Base-by-base conservation (phyloP, 345 rosid genomes). In the Aquilaria sinensis region DNA sequence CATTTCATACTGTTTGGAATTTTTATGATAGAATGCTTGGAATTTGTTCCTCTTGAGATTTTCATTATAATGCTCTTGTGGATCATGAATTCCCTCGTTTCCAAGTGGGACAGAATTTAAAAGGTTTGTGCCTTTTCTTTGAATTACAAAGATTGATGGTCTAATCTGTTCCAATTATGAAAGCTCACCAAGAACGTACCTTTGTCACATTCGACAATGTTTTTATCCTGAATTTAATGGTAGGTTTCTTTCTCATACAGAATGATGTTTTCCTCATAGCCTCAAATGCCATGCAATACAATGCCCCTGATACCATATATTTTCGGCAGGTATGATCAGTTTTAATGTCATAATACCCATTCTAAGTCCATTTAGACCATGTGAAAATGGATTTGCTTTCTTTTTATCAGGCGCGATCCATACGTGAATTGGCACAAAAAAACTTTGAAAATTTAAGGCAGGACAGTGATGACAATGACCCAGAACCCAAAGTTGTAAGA, bases 281-380 rank as follows among this genome's bases (percentile, higher is more conserved):
- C 68, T 77, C 88, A n/a, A 92, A 92, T 53, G 98, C 96, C 0
- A 92, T 92, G 98, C 91, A 80, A 66, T 92, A 92, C 64, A 92
- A 92, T 81, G 70, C 96, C 6, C 76, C 96, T 0, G 96, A 87
- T 72, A 89, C 97, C 14, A 60, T 92, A 63, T 92, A 87, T 63
- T 78, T 70, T 54, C 84, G 93, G 73, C 98, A 92, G 98, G 98
- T 86, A 76, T 62, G 64, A 23, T 63, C 51, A 54, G 13, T 53
- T 51, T 34, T 47, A 58, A 46, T 67, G 47, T 64, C 49, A 50
- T 41, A 61, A 46, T 56, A 60, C 61, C 31, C 23, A 9, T 54
- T 58, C 45, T 54, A 6, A 11, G 23, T 31, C 23, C 49, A 64
- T 60, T 11, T 31, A 37, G 8, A 37, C 43, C 5, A 37, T 2